Evolutionary conservation across 2,329 filamentous ascomycete species (phyloP).

Genomic region (Botrytis hyacinthi): DNA sequence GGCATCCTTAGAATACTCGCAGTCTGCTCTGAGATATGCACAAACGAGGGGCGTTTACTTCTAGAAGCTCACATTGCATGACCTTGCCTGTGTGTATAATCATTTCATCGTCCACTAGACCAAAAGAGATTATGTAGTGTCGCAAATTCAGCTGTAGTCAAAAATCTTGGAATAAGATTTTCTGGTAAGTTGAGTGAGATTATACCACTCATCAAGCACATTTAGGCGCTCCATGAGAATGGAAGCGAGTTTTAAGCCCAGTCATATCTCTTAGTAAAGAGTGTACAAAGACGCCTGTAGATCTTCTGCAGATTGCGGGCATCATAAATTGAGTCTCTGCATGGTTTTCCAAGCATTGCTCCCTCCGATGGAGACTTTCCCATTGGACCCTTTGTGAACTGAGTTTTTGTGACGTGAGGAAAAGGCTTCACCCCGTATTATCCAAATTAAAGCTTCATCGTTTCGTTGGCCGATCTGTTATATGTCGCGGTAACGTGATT

Average conservation of each 20-base stretch:
- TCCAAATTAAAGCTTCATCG: neutral
- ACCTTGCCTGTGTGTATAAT: neutral
- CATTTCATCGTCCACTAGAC: neutral
- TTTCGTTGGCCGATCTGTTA: constrained; percentile 1
- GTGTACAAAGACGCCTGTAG: constrained; percentile 5
- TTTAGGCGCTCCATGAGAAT: neutral
- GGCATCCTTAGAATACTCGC: neutral
- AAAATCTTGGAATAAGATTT: neutral
- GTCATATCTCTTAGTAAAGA: constrained; percentile 11
- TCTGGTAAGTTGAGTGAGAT: constrained; percentile 1
- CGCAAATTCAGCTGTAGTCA: constrained; percentile 11
- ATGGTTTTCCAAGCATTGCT: constrained; percentile 14
- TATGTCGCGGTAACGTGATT: neutral
- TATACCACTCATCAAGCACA: constrained; percentile 4
- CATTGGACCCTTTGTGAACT: neutral
- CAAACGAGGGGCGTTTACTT: neutral
- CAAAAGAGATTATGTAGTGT: neutral
- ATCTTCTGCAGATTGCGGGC: constrained; percentile 16
- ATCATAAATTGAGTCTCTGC: constrained; percentile 18
- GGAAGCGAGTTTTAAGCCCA: constrained; percentile 7
- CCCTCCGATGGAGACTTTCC: constrained; percentile 2
- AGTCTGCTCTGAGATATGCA: neutral
- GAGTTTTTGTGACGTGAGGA: neutral
- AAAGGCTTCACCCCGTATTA: neutral
- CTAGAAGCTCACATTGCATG: constrained; percentile 1